Evolutionary conservation across 148 eudicot species (phyloP).

Genomic region (Amaranthus cruentus): DNA sequence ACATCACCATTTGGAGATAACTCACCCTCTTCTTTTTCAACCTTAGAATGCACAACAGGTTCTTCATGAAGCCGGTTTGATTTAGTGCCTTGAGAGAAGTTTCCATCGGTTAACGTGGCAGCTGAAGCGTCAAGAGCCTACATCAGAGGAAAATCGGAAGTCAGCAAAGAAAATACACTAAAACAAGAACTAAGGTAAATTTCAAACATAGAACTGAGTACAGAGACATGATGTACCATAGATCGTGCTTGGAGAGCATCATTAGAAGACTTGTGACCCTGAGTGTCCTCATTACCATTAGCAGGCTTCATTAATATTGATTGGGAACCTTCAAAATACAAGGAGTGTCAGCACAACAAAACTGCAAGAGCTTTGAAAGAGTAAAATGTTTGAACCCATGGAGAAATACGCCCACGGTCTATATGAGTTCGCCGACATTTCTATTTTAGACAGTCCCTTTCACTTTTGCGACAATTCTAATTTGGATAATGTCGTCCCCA

Average conservation of each 20-base stretch:
- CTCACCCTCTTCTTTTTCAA: slow-evolving; percentile 90
- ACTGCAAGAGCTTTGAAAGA: neutral
- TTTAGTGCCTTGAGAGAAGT: slow-evolving; percentile 29
- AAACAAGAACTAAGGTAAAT: neutral
- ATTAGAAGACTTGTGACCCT: slow-evolving; percentile 37
- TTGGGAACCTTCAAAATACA: slow-evolving; percentile 37
- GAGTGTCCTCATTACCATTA: slow-evolving; percentile 36
- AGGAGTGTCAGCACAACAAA: slow-evolving; percentile 16
- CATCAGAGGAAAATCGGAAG: slow-evolving; percentile 16
- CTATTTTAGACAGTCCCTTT: no score
- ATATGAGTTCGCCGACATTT: no score
- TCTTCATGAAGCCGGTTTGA: slow-evolving; percentile 33
- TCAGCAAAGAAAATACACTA: neutral
- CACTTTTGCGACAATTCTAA: no score
- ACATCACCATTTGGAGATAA: slow-evolving; percentile 65
- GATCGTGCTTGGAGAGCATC: slow-evolving; percentile 31
- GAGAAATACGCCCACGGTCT: neutral
- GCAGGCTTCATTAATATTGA: slow-evolving; percentile 27
- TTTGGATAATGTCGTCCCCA: no score
- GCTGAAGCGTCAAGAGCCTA: slow-evolving; percentile 49
- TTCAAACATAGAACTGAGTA: neutral
- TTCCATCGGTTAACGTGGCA: slow-evolving; percentile 40
- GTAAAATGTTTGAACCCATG: neutral
- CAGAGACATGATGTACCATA: slow-evolving; percentile 39
- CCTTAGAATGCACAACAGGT: slow-evolving; percentile 39